phyloP scores from a whole-genome alignment of 805 yeast genomes.

The Ogataea methanolica region DNA sequence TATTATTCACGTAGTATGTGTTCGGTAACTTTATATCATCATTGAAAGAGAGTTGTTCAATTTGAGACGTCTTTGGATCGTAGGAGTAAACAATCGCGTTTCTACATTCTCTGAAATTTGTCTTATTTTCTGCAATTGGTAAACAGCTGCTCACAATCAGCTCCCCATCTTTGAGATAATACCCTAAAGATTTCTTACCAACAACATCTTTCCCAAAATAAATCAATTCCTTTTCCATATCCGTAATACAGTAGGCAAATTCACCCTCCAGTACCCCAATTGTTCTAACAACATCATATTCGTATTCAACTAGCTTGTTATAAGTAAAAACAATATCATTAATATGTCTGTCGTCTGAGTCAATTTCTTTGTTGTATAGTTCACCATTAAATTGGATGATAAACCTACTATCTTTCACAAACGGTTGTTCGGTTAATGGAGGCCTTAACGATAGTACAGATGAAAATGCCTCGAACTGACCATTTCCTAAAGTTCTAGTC shows the following conservation, averaged over 20 bases:
- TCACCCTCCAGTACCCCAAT: constrained; percentile 66
- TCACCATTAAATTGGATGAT: constrained; percentile 88
- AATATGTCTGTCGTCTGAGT: constrained; percentile 19
- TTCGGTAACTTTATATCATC: constrained; percentile 12
- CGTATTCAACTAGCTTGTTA: constrained; percentile 24
- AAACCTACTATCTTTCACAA: constrained; percentile 30
- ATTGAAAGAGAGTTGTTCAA: constrained; percentile 19
- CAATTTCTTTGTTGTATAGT: constrained; percentile 59
- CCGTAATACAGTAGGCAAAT: constrained; percentile 63
- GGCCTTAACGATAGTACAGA: constrained; percentile 77
- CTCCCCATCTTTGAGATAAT: constrained; percentile 27
- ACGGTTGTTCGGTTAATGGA: constrained; percentile 79
- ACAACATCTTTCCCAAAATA: constrained; percentile 82
- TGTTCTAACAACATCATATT: constrained; percentile 35
- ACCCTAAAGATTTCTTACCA: constrained; percentile 78
- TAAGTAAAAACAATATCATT: constrained; percentile 65
- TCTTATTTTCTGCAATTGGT: constrained; percentile 28
- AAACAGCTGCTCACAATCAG: constrained; percentile 45
- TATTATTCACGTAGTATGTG: constrained; percentile 10
- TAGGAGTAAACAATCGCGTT: constrained; percentile 46
- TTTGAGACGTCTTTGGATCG: constrained; percentile 21
- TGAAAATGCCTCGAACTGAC: constrained; percentile 41
- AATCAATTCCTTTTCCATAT: constrained; percentile 33
- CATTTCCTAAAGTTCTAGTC: constrained; percentile 3
- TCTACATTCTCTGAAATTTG: constrained; percentile 47